phyloP scores from a whole-genome alignment of 139 green algal species.

The Chlorella sp. region DNA sequence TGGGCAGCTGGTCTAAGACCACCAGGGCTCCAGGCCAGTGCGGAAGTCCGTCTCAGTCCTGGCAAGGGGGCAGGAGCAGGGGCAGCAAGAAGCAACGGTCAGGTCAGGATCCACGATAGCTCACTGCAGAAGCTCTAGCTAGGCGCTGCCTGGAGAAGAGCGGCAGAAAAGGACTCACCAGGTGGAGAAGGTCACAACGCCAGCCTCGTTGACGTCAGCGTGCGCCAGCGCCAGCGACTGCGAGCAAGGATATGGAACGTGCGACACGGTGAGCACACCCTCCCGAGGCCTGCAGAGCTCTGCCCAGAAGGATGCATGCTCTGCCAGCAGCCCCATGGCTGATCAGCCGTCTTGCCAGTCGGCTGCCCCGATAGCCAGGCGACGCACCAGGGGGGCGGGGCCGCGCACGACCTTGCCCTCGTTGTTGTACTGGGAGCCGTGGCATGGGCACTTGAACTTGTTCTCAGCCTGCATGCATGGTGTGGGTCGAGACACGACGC shows the following conservation, averaged over 20 bases:
- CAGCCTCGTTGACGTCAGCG: constrained; percentile 59
- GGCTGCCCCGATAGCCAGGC: no score
- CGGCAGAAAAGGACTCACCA: constrained; percentile 50
- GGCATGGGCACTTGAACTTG: constrained; percentile 99
- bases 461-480: constrained; percentile 91
- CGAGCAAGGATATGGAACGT: no score
- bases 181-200: constrained; percentile 79
- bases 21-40: constrained; percentile 82
- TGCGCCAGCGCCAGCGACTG: constrained; percentile 95
- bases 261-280: no score
- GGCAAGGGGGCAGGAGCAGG: constrained; percentile 3
- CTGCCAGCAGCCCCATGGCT: no score
- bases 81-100: background rate
- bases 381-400: constrained; percentile 79
- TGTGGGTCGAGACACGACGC: no score
- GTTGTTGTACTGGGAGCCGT: constrained; percentile 97
- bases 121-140: background rate
- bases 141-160: background rate
- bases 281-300: no score
- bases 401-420: constrained; percentile 93
- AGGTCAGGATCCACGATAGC: background rate
- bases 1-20: constrained; percentile 66
- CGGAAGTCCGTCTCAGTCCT: constrained; percentile 99
- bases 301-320: no score
- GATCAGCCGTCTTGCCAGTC: no score